These are phyloP conservation scores for Ustilago xerochloae DNA, from an alignment of 1,284 basidiomycete genomes.

Conservation along the genomic window DNA sequence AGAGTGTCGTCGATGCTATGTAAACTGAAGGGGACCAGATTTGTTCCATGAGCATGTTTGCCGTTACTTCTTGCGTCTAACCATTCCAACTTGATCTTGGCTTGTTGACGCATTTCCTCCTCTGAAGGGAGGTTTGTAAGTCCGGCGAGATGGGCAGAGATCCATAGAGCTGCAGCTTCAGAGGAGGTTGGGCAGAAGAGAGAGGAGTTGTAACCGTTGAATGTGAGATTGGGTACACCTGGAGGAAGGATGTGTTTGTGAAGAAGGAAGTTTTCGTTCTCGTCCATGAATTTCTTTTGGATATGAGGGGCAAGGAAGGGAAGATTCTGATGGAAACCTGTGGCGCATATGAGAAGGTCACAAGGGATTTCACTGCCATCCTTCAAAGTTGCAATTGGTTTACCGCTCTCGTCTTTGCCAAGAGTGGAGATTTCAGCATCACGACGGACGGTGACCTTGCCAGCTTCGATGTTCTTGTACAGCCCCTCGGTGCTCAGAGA, in stretches of 20 bases:
- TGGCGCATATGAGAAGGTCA: slow-evolving; percentile 53
- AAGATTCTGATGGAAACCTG: slow-evolving; percentile 55
- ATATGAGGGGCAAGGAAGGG: slow-evolving; percentile 47
- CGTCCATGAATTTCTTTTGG: slow-evolving; percentile 49
- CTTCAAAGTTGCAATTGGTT: slow-evolving; percentile 26
- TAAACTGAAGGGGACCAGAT: slow-evolving; percentile 59
- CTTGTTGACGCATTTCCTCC: slow-evolving; percentile 26
- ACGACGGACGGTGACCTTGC: slow-evolving; percentile 20
- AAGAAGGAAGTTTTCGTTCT: slow-evolving; percentile 54
- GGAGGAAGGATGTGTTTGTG: slow-evolving; percentile 55
- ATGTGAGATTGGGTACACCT: slow-evolving; percentile 50
- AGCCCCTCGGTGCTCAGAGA: slow-evolving; percentile 56
- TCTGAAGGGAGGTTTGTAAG: slow-evolving; percentile 35
- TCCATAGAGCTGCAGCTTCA: slow-evolving; percentile 59
- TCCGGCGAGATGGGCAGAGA: slow-evolving; percentile 51
- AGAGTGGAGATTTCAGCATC: slow-evolving; percentile 47
- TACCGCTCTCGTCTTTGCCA: too few species aligned
- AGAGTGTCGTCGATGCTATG: slow-evolving; percentile 60
- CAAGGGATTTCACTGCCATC: slow-evolving; percentile 39
- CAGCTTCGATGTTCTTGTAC: slow-evolving; percentile 48
- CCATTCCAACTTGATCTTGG: slow-evolving; percentile 52
- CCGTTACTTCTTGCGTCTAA: slow-evolving; percentile 51
- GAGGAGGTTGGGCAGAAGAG: slow-evolving; percentile 58
- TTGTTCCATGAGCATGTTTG: slow-evolving; percentile 56
- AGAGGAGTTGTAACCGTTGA: slow-evolving; percentile 58